phyloP scores from a whole-genome alignment of 2,329 filamentous ascomycete genomes.

The Talaromyces rugulosus region DNA sequence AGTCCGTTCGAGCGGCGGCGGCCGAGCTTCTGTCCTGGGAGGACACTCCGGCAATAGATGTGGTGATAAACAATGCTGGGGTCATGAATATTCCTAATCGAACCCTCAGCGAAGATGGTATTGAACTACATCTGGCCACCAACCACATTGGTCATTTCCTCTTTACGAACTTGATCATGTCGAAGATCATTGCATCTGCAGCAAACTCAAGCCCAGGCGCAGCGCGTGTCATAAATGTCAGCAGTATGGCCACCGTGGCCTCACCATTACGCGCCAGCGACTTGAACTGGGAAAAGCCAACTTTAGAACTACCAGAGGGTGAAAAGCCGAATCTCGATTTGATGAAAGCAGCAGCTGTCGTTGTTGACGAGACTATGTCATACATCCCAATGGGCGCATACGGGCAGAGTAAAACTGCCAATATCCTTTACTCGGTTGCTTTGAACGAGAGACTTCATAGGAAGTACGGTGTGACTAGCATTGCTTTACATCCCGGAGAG shows the following conservation, averaged over 20 bases:
- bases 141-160: conserved; percentile 39
- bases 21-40: conserved; percentile 23
- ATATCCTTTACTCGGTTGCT: conserved; percentile 4
- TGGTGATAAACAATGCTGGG: conserved; percentile 44
- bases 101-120: conserved; percentile 26
- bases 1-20: conserved; percentile 28
- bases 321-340: conserved; percentile 1
- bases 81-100: conserved; percentile 30
- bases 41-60: conserved; percentile 30
- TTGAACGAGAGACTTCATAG: conserved; percentile 8
- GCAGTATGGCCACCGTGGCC: conserved; percentile 32
- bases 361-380: not conserved
- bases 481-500: conserved; percentile 8
- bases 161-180: conserved; percentile 36
- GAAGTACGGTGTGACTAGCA: conserved; percentile 15
- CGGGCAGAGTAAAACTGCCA: conserved; percentile 26
- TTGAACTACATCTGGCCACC: conserved; percentile 36
- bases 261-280: conserved; percentile 24
- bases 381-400: conserved; percentile 31
- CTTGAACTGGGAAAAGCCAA: conserved; percentile 19
- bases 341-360: not conserved
- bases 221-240: conserved; percentile 41
- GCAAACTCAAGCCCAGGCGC: conserved; percentile 3
- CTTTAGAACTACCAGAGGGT: not conserved
- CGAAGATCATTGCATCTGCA: conserved; percentile 20